Percentiles rank a stretch among this genome's conserved stretches.
Evolutionary conservation across 805 yeast species (phyloP).

Genomic region (Suhomyces canberraensis): DNA sequence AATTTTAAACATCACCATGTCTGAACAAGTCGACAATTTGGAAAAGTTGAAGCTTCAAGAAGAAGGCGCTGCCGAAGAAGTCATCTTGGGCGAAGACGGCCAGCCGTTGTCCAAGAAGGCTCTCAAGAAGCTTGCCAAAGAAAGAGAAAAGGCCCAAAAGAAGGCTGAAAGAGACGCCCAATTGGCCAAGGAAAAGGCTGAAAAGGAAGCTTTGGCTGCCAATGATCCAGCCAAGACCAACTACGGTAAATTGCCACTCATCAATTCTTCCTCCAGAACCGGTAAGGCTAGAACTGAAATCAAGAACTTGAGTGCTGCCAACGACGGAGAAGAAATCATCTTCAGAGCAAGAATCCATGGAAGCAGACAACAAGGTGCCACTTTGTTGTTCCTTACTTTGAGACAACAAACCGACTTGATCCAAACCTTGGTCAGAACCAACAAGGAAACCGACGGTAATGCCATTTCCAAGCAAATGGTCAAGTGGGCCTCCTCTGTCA

Average conservation of each 20-base stretch:
- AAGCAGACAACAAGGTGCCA: constrained; percentile 93
- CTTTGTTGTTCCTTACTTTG: constrained; percentile 83
- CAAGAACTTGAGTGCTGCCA: constrained; percentile 50
- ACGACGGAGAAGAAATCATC: constrained; percentile 73
- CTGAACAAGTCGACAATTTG: constrained; percentile 24
- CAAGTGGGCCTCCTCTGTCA: constrained; percentile 87
- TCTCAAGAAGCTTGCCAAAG: constrained; percentile 89
- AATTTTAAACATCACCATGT: constrained; percentile 12
- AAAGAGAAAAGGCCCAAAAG: constrained; percentile 86
- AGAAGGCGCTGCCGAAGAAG: constrained; percentile 14
- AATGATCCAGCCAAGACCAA: constrained; percentile 82
- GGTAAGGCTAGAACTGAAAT: constrained; percentile 62
- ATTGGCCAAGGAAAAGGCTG: constrained; percentile 82
- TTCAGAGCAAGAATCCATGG: constrained; percentile 94
- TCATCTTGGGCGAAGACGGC: constrained; percentile 65
- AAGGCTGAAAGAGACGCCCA: constrained; percentile 91
- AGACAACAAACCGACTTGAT: constrained; percentile 84
- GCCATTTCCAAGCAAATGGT: constrained; percentile 89
- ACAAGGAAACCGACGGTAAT: constrained; percentile 49
- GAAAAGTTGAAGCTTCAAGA: constrained; percentile 21
- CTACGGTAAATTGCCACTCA: constrained; percentile 87
- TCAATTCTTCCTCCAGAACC: constrained; percentile 72
- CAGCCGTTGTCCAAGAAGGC: constrained; percentile 91
- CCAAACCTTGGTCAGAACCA: constrained; percentile 81
- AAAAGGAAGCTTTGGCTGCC: constrained; percentile 63